Percentiles rank a stretch among this genome's conserved stretches.
phyloP scores from a whole-genome alignment of 1,284 basidiomycete genomes.

The Rhizoctonia solani region DNA sequence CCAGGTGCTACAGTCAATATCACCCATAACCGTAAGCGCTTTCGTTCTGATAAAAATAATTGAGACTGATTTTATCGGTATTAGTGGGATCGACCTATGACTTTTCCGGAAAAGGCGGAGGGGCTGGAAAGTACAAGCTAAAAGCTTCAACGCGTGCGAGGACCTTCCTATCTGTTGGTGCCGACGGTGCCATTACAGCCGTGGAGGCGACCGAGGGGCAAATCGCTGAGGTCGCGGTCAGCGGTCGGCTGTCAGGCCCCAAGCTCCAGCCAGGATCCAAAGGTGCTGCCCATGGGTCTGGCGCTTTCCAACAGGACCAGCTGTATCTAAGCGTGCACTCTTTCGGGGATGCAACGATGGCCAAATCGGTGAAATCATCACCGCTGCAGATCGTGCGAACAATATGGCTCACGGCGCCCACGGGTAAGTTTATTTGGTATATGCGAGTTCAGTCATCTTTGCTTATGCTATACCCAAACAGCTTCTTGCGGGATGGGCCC shows the following conservation, averaged over 20 bases:
- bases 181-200: slow-evolving; percentile 14
- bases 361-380: slow-evolving; percentile 16
- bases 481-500: slow-evolving; percentile 27
- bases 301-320: slow-evolving; percentile 15
- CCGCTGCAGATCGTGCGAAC: slow-evolving; percentile 16
- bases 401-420: slow-evolving; percentile 35
- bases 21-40: slow-evolving; percentile 20
- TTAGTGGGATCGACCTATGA: slow-evolving; percentile 29
- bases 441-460: background rate
- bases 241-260: slow-evolving; percentile 27
- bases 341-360: slow-evolving; percentile 27
- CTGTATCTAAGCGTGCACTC: slow-evolving; percentile 3
- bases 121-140: slow-evolving; percentile 32
- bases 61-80: background rate
- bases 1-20: slow-evolving; percentile 28
- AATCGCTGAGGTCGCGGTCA: slow-evolving; percentile 27
- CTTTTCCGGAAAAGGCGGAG: slow-evolving; percentile 19
- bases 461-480: slow-evolving; percentile 1
- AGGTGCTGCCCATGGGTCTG: slow-evolving; percentile 18
- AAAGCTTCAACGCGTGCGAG: slow-evolving; percentile 24
- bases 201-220: slow-evolving; percentile 16
- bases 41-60: background rate
- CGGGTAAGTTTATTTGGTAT: background rate
- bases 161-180: slow-evolving; percentile 25
- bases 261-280: slow-evolving; percentile 18